Evolutionary conservation across 305 asterid species (phyloP), one percentile per base, ranked within the genome.

Genomic region (Euphrasia arctica): DNA sequence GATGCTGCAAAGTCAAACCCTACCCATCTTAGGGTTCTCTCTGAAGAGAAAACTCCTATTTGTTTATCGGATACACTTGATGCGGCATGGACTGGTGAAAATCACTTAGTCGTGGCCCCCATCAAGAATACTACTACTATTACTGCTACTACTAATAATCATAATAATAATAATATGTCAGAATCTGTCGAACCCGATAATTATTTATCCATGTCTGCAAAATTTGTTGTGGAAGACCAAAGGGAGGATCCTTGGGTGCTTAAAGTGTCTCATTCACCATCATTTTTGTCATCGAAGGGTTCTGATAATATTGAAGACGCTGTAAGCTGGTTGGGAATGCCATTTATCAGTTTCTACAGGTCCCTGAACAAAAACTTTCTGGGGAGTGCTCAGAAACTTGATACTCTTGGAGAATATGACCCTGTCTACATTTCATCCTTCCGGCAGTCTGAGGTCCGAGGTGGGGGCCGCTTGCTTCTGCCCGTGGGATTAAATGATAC

Each of bases 51-150:
- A 78, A 65, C 77, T 55, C 84, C 92, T 52, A 68, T 75, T 66
- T 73, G 80, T 74, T 80, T 87, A 72, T 80, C 96, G 41, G 95
- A 87, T 60, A 79, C 91, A 62, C 88, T 81, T 50, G 96, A 87
- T 68, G 91, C 93, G 52, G 96, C 90, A 34, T 89, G 97, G 95
- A 87, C 91, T 3, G 90, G 96, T 28, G 86, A 80, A 79, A 85
- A 76, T 74, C 64, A 69, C 72, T 78, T 79, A 31, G 65, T 60
- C 78, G 63, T 55, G 50, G 84, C 78, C 59, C 70, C 74, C 55
- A 43, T 69, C 7, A 70, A 79, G 78, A 84, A 75, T 58, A 72
- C 36, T 60, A 66, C 66, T 65, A n/a, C 6, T 50, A n/a, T 1
- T 18, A 4, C 8, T 39, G 10, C 8, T 39, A 2, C 66, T 65